These are phyloP conservation scores for Salix arbutifolia DNA, from an alignment of 345 rosid genomes.

Conservation along the genomic window DNA sequence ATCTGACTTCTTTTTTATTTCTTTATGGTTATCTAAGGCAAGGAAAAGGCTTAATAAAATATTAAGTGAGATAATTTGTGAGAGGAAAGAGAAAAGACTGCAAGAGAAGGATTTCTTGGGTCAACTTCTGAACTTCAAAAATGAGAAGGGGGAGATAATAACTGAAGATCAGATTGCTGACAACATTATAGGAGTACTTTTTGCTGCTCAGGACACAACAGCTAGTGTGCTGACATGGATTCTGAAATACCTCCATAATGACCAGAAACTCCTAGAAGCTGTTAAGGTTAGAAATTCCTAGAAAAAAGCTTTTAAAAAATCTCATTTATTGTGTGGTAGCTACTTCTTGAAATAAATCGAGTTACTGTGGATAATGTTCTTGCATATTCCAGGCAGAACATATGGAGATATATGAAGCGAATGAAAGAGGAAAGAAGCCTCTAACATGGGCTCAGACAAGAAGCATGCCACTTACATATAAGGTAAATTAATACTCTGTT, in stretches of 20 bases:
- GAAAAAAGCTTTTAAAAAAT: too few relatives aligned
- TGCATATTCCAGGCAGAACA: conserved; percentile 45
- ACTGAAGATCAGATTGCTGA: too few relatives aligned
- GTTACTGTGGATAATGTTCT: background rate
- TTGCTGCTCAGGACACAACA: too few relatives aligned
- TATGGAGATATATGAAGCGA: conserved; percentile 21
- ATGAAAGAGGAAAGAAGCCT: conserved; percentile 13
- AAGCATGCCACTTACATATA: conserved; percentile 51
- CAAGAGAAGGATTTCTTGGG: conserved; percentile 38
- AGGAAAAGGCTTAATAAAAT: conserved; percentile 27
- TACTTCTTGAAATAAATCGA: background rate
- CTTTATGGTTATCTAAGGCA: conserved; percentile 17
- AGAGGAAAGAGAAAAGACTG: conserved; percentile 33
- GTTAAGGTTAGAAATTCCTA: conserved; percentile 31
- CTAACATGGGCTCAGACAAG: conserved; percentile 49
- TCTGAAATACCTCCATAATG: conserved; percentile 44
- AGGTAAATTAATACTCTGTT: conserved; percentile 30
- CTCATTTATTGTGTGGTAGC: too few relatives aligned
- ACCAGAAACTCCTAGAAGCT: conserved; percentile 39
- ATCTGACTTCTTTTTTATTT: background rate
- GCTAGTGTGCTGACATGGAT: conserved; percentile 59
- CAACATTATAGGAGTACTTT: too few relatives aligned
- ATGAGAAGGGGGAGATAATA: conserved; percentile 22
- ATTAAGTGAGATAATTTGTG: conserved; percentile 24
- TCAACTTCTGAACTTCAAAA: conserved; percentile 34